A percentile compares a stretch with the other conserved stretches of the same genome.
These are phyloP conservation scores for Dalbergia cochinchinensis DNA, from an alignment of 306 rosid species.

Conservation along the genomic window DNA sequence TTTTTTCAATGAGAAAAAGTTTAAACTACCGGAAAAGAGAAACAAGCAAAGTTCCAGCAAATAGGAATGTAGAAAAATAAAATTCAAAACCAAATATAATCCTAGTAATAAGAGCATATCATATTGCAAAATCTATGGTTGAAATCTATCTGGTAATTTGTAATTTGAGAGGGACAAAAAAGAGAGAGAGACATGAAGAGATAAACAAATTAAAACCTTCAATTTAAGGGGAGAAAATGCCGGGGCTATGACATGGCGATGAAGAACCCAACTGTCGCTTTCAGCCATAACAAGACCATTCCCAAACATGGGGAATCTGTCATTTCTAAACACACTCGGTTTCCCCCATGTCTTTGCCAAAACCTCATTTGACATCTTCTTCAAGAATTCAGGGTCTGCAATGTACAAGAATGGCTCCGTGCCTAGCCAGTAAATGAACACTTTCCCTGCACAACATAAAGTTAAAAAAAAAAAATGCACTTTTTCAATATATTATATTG, in stretches of 20 bases:
- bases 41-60: too few relatives aligned
- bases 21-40: too few relatives aligned
- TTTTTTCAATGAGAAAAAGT: too few relatives aligned
- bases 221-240: constrained; percentile 65
- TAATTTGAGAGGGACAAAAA: background rate
- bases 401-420: constrained; percentile 34
- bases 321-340: constrained; percentile 65
- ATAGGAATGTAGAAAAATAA: too few relatives aligned
- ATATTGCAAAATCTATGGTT: background rate
- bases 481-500: too few relatives aligned
- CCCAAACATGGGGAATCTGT: constrained; percentile 74
- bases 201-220: constrained; percentile 47
- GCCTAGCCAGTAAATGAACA: constrained; percentile 74
- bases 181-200: too few relatives aligned
- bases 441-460: constrained; percentile 56
- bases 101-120: too few relatives aligned
- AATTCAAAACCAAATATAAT: too few relatives aligned
- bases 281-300: constrained; percentile 70
- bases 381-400: constrained; percentile 39
- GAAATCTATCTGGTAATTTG: background rate
- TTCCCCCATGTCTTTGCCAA: constrained; percentile 74
- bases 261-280: constrained; percentile 71
- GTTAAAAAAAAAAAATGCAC: background rate
- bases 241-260: constrained; percentile 65
- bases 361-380: constrained; percentile 61